Evolutionary conservation across 768 basidiomycete genomes (phyloP), one percentile per base, ranked within the genome.

Genomic region (Mycena capillaripes): DNA sequence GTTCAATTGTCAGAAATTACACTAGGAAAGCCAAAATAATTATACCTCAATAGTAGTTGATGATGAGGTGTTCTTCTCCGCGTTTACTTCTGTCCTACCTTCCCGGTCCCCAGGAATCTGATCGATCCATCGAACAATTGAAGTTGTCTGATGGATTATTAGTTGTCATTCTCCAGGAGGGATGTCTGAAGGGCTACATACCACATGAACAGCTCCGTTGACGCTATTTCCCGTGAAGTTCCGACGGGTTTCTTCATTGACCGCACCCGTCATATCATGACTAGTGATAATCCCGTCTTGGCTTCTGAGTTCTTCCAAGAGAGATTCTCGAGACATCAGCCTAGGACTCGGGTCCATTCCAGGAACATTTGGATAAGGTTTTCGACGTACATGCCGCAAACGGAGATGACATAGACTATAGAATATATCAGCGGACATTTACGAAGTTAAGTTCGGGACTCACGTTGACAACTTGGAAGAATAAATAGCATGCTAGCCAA

Each of bases 351-450:
- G 50, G 25, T 52, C 25, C 50, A 29, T 52, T 52, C n/a, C 50
- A 29, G 50, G 50, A 27, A 52, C 25, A 52, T 29, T 1, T 52
- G 23, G 25, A 29, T 52, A 9, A 52, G 50, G 50, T 52, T 52
- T 52, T 52, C 25, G 50, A 52, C 50, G 27, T 52, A 52, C 50
- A 52, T 52, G 50, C 50, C 50, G 50, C 50, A 52, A 52, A 52
- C 50, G 50, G 50, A 52, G 50, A 52, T 52, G 10, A 52, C 50
- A 52, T 52, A 52, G 50, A 52, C 50, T 52, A 8, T 52, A 52
- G 11, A 52, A 52, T 29, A 48, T 48, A 52, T 52, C 16, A 52
- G 50, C 8, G 50, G 23, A 52, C 50, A 3, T 3, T 29, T 52
- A 52, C 23, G 8, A 52, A 52, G 50, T 52, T 23, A 52, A 52